phyloP scores from a whole-genome alignment of 225 moss, liverwort and hornwort genomes.

The Ulota crispa region DNA sequence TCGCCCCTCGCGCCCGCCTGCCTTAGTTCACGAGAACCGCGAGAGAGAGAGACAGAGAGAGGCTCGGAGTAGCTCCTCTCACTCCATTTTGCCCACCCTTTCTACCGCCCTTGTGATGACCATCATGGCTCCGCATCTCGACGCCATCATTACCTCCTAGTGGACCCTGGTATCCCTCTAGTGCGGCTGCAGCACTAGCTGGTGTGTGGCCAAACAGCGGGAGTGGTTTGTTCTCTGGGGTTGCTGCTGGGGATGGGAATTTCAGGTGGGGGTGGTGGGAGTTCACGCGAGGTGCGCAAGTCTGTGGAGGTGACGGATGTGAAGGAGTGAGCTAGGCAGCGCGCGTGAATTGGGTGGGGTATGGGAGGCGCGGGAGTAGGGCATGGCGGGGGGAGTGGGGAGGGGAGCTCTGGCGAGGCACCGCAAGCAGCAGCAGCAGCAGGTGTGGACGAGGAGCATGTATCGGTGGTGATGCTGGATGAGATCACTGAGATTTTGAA shows the following conservation, averaged over 20 bases:
- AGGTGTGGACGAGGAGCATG: constrained; percentile 25
- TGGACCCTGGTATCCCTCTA: neutral
- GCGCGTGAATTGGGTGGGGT: constrained; percentile 24
- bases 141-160: neutral
- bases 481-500: constrained; percentile 24
- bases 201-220: neutral
- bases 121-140: constrained; percentile 21
- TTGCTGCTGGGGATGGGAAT: constrained; percentile 19
- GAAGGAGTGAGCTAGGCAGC: neutral
- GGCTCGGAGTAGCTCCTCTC: neutral
- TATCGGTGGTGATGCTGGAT: neutral
- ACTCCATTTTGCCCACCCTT: neutral
- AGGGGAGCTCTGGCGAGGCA: constrained; percentile 22
- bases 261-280: constrained; percentile 11
- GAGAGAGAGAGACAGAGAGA: neutral
- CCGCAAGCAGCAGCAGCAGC: constrained; percentile 11
- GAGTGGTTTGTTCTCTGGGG: neutral
- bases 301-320: neutral
- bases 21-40: constrained; percentile 33
- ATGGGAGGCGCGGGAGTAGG: constrained; percentile 39
- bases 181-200: neutral
- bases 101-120: neutral
- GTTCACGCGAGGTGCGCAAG: neutral
- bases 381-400: constrained; percentile 37
- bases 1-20: neutral